phyloP scores from a whole-genome alignment of 2,329 filamentous ascomycete genomes.

The Phyllosticta ampelicida region DNA sequence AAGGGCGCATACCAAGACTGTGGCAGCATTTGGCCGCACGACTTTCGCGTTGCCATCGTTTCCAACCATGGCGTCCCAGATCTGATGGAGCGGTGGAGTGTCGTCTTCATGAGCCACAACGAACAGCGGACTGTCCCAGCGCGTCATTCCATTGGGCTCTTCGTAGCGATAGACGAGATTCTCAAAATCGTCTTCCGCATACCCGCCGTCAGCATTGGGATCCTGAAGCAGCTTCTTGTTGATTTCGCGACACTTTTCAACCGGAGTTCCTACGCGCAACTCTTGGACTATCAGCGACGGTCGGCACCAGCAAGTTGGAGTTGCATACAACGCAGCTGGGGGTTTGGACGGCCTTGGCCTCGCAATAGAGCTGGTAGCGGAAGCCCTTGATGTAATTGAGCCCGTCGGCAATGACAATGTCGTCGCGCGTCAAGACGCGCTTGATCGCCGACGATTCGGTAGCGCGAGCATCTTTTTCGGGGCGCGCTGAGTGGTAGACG shows the following conservation, averaged over 20 bases:
- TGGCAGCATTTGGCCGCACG: conserved; percentile 65
- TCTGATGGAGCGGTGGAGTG: conserved; percentile 52
- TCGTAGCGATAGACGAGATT: conserved; percentile 75
- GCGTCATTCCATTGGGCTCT: conserved; percentile 73
- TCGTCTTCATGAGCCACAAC: conserved; percentile 68
- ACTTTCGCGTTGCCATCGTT: conserved; percentile 52
- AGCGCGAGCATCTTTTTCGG: conserved; percentile 74
- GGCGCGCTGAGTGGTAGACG: conserved; percentile 67
- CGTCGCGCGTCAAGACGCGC: conserved; percentile 57
- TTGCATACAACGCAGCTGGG: conserved; percentile 57
- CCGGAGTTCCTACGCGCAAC: conserved; percentile 48
- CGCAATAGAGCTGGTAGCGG: conserved; percentile 76
- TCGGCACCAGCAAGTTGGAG: neutral
- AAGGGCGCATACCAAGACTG: conserved; percentile 42
- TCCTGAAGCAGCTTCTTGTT: conserved; percentile 47
- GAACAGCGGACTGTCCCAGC: conserved; percentile 78
- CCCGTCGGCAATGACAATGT: conserved; percentile 70
- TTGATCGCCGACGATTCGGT: conserved; percentile 69
- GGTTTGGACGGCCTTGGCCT: conserved; percentile 69
- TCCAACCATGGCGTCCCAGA: conserved; percentile 63
- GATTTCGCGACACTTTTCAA: conserved; percentile 45
- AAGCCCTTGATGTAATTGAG: conserved; percentile 87
- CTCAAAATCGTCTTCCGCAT: conserved; percentile 56
- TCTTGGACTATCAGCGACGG: conserved; percentile 28
- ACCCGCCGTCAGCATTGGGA: conserved; percentile 32